Conservation (phyloP, 2,329 filamentous ascomycete species). For the Xylaria multiplex region DNA sequence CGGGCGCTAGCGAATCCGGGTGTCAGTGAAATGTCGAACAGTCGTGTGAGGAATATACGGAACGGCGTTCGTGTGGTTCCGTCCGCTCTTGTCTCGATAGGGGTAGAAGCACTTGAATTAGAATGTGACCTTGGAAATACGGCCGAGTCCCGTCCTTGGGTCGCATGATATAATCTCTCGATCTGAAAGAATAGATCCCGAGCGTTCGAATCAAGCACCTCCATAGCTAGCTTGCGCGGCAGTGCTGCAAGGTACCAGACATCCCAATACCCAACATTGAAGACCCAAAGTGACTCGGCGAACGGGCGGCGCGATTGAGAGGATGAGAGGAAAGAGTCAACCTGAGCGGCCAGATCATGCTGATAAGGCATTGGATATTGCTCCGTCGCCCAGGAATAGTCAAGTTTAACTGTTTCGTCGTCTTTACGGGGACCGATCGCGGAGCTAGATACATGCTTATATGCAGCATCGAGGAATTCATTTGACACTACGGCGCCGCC, state of each 20-base stretch:
- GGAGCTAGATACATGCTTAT: slow-evolving; percentile 47
- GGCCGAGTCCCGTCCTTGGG: slow-evolving; percentile 54
- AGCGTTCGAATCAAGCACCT: slow-evolving; percentile 52
- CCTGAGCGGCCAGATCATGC: slow-evolving; percentile 57
- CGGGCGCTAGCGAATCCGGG: slow-evolving; percentile 63
- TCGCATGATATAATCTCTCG: slow-evolving; percentile 58
- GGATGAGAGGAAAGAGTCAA: slow-evolving; percentile 57
- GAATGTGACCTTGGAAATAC: slow-evolving; percentile 59
- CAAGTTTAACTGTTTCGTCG: slow-evolving; percentile 26
- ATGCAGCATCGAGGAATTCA: slow-evolving; percentile 60
- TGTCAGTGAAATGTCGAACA: slow-evolving; percentile 64
- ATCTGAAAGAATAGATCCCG: slow-evolving; percentile 57
- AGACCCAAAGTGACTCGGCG: slow-evolving; percentile 63
- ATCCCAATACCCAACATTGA: slow-evolving; percentile 65
- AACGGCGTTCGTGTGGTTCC: slow-evolving; percentile 51
- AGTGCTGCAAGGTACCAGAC: slow-evolving; percentile 62
- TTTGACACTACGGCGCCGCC: slow-evolving; percentile 67
- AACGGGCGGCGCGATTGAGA: slow-evolving; percentile 49
- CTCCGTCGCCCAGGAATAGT: slow-evolving; percentile 57
- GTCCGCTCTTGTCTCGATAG: slow-evolving; percentile 29
- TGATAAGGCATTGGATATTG: slow-evolving; percentile 55
- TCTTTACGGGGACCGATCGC: background rate
- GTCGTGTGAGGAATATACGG: slow-evolving; percentile 60
- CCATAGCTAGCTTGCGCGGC: slow-evolving; percentile 53
- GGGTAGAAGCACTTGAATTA: slow-evolving; percentile 42